Evolutionary conservation across 1,284 basidiomycete genomes (phyloP).

Genomic region (Gastroboletus turbinatus): DNA sequence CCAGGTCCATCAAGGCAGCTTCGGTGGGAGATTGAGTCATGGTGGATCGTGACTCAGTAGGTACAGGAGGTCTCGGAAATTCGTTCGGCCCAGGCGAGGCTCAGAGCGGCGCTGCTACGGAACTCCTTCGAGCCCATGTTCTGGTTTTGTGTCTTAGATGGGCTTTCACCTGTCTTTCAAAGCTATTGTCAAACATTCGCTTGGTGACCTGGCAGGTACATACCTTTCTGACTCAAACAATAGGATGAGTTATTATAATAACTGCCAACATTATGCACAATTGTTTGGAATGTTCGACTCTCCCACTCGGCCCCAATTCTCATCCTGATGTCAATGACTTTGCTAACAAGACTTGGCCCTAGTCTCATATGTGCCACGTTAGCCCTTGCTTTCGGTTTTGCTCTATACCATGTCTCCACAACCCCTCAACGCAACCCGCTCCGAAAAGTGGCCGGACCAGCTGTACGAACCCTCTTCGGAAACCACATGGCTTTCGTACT

Average conservation of each 20-base stretch:
- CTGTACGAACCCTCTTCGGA: constrained; percentile 45
- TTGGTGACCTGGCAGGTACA: not conserved
- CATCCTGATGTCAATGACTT: not conserved
- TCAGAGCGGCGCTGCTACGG: not conserved
- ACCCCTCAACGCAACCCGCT: constrained; percentile 51
- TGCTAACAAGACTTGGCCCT: constrained; percentile 5
- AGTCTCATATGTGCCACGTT: constrained; percentile 27
- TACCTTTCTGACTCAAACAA: not conserved
- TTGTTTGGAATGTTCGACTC: not conserved
- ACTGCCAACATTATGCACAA: not conserved
- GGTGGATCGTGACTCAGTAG: not conserved
- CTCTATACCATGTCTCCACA: constrained; percentile 37
- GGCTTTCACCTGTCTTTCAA: not conserved
- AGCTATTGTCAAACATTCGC: not conserved
- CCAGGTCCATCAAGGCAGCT: too few species aligned
- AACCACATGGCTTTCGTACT: constrained; percentile 56
- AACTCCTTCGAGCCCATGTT: not conserved
- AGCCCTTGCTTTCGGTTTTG: constrained; percentile 23
- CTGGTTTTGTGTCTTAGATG: not conserved
- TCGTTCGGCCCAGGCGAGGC: too few species aligned
- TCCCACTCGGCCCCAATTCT: not conserved
- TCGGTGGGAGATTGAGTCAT: too few species aligned
- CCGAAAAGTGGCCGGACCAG: constrained; percentile 57
- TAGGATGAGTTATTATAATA: not conserved
- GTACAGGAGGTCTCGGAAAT: too few species aligned